Evolutionary conservation across 2,329 filamentous ascomycete genomes (phyloP).

Genomic region (Sporothrix pallida): DNA sequence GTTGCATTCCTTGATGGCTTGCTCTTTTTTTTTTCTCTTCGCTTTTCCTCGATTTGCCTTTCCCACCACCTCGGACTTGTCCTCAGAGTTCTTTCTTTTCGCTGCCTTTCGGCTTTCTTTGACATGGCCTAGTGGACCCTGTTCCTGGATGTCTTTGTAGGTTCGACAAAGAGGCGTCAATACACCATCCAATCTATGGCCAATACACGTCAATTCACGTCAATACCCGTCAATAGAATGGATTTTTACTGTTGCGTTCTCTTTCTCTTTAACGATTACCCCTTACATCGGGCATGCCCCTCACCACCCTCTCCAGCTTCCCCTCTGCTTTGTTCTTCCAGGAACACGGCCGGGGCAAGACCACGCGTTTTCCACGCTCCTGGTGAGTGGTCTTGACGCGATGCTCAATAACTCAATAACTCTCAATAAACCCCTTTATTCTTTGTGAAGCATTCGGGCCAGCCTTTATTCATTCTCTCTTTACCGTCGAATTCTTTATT

Average conservation of each 20-base stretch:
- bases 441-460: not conserved
- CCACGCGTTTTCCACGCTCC: constrained; percentile 24
- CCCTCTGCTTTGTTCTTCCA: not conserved
- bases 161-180: not conserved
- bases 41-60: not conserved
- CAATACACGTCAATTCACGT: constrained; percentile 13
- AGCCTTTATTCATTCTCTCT: not conserved
- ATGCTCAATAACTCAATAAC: too few relatives aligned
- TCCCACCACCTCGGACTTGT: not conserved
- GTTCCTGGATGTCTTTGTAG: constrained; percentile 27
- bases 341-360: not conserved
- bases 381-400: not conserved
- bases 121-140: not conserved
- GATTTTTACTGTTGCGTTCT: not conserved
- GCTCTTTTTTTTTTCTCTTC: not conserved
- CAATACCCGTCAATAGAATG: constrained; percentile 4
- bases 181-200: not conserved
- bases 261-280: not conserved
- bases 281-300: constrained; percentile 1
- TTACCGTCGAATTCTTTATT: not conserved
- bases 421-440: too few relatives aligned
- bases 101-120: not conserved
- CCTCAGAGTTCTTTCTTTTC: not conserved
- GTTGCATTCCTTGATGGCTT: constrained; percentile 12
- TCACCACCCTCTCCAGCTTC: too few relatives aligned